Evolutionary conservation across 257 asterid genomes (phyloP).

Genomic region (Plantago ovata): DNA sequence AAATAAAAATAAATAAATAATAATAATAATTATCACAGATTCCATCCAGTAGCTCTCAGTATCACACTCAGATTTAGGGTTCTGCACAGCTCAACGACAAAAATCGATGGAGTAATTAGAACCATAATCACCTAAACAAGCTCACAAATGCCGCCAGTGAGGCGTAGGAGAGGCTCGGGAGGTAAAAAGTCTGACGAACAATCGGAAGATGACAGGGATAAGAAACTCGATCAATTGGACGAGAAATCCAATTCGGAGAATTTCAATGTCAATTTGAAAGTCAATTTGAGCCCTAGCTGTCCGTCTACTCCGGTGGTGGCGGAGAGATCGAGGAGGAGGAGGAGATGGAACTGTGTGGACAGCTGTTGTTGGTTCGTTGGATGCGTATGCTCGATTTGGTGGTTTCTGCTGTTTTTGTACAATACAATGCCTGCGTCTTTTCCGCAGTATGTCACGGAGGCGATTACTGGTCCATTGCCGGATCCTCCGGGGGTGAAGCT

Average conservation of each 20-base stretch:
- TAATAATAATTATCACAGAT: no score
- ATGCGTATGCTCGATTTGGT: conserved; percentile 74
- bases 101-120: no score
- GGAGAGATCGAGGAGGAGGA: conserved; percentile 30
- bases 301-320: not conserved
- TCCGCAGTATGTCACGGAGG: conserved; percentile 85
- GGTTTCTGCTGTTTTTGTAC: conserved; percentile 64
- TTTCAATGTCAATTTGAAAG: conserved; percentile 23
- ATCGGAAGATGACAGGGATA: conserved; percentile 20
- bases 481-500: conserved; percentile 84
- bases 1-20: no score
- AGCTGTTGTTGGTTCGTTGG: conserved; percentile 86
- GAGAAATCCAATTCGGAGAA: conserved; percentile 12
- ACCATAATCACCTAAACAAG: no score
- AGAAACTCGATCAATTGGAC: conserved; percentile 18
- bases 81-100: no score
- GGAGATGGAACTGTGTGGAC: conserved; percentile 60
- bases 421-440: conserved; percentile 75
- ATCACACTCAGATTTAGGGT: no score
- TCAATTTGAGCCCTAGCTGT: conserved; percentile 15
- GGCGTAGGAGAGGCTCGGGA: conserved; percentile 36
- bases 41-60: no score
- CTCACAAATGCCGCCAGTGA: conserved; percentile 21
- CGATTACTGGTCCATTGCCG: conserved; percentile 69
- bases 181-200: conserved; percentile 23